Base-by-base conservation (phyloP, 2,329 filamentous ascomycete species). In the Neonectria faginata region DNA sequence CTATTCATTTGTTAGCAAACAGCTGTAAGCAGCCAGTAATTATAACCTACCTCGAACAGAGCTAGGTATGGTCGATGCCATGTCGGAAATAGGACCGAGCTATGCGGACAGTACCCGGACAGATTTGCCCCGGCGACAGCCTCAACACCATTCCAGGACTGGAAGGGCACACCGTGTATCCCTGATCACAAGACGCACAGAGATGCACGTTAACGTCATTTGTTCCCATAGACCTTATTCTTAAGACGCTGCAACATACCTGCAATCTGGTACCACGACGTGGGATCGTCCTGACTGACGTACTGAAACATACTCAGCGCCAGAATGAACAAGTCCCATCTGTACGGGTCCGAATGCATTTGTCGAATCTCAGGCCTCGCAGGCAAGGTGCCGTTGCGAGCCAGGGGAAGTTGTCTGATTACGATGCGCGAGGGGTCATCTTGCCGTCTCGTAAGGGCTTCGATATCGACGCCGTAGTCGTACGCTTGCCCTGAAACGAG, bases 61-160 rank as follows among this genome's bases (percentile, higher is more conserved):
- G 83, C 85, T 63, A 96, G 82, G 77, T 95, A 97, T 1, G 92
- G 91, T 54, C 93, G 87, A 82, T 97, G 93, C 93, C 93, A 97
- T 42, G 89, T 86, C 42, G 91, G 88, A 75, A 97, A 96, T 16
- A 96, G 81, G 44, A 90, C 88, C 1, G 91, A 92, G 25, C 84
- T 86, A 78, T 97, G 93, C 14, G 88, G 87, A 76, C 93, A 97
- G 76, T 94, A 97, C 54, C 92, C 93, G 16, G 85, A 82, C 42
- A 83, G 79, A 61, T 84, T 81, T 63, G 85, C 86, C 2, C 86
- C 87, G 2, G 82, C 73, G 2, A 79, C 80, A 59, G 83, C 80
- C 53, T 79, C 72, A 22, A 88, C 86, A 36, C 80, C 83, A 31
- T 83, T 85, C 85, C 86, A 89, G 12, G 83, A 76, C 42, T 79